phyloP scores from a whole-genome alignment of 2,329 filamentous ascomycete genomes.

The Periconia sp. region DNA sequence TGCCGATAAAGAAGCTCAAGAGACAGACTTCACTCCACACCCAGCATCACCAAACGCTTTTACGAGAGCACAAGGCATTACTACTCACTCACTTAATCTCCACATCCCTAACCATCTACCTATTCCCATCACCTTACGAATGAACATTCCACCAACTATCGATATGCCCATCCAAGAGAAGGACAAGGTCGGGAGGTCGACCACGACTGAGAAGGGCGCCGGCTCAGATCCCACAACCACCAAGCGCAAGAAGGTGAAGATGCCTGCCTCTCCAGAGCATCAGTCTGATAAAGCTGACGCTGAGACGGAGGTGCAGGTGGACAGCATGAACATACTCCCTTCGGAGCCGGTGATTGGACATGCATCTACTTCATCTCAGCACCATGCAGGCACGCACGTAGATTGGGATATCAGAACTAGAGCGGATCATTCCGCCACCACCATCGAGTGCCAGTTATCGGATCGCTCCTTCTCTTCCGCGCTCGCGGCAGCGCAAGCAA shows the following conservation, averaged over 20 bases:
- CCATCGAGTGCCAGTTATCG: no score
- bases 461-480: not conserved
- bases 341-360: no score
- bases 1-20: not conserved
- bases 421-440: no score
- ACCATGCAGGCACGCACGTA: no score
- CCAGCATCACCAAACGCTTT: not conserved
- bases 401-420: no score
- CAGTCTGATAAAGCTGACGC: no score
- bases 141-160: not conserved
- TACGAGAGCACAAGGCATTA: not conserved
- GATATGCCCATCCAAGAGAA: not conserved
- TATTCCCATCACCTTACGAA: not conserved
- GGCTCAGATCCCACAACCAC: no score
- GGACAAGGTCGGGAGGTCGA: not conserved
- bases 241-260: no score
- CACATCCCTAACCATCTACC: not conserved
- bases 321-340: no score
- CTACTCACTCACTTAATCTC: not conserved
- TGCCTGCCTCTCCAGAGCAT: no score
- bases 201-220: not conserved
- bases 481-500: not conserved
- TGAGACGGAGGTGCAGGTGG: no score
- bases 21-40: not conserved
- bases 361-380: no score